Evolutionary conservation across 345 rosid genomes (phyloP).

Genomic region (Rubroshorea leprosula): DNA sequence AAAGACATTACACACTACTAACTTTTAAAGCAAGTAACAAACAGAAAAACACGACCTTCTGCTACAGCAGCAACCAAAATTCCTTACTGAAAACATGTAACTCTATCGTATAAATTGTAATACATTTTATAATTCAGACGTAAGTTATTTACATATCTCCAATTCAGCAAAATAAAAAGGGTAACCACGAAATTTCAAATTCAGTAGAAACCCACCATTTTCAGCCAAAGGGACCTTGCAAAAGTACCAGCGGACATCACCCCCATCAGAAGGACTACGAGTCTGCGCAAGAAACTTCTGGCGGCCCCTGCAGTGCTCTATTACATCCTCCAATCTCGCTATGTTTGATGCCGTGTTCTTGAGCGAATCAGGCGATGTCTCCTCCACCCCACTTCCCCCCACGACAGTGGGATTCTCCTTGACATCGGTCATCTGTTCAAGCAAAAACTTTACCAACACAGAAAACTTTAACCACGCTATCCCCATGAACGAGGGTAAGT

Average conservation of each 20-base stretch:
- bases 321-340: constrained; percentile 83
- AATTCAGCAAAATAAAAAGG: neutral
- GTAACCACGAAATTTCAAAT: too few relatives aligned
- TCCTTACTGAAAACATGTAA: too few relatives aligned
- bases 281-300: constrained; percentile 86
- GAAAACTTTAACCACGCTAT: neutral
- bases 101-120: neutral
- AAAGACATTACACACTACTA: too few relatives aligned
- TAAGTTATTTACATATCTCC: too few relatives aligned
- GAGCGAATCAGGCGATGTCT: constrained; percentile 60
- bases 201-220: constrained; percentile 47
- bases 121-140: neutral
- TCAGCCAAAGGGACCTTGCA: constrained; percentile 75
- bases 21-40: too few relatives aligned
- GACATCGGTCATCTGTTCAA: constrained; percentile 53
- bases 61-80: too few relatives aligned
- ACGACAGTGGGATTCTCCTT: constrained; percentile 18
- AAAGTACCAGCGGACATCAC: constrained; percentile 92
- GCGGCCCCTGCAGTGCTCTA: constrained; percentile 65
- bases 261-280: constrained; percentile 77
- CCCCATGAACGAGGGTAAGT: too few relatives aligned
- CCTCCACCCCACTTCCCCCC: constrained; percentile 28
- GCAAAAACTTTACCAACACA: neutral
- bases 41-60: too few relatives aligned
- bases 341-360: constrained; percentile 90